A percentile compares a stretch with the other conserved stretches of the same genome.
Conservation (phyloP, 2,329 filamentous ascomycete species). For the Talaromyces sp. region DNA sequence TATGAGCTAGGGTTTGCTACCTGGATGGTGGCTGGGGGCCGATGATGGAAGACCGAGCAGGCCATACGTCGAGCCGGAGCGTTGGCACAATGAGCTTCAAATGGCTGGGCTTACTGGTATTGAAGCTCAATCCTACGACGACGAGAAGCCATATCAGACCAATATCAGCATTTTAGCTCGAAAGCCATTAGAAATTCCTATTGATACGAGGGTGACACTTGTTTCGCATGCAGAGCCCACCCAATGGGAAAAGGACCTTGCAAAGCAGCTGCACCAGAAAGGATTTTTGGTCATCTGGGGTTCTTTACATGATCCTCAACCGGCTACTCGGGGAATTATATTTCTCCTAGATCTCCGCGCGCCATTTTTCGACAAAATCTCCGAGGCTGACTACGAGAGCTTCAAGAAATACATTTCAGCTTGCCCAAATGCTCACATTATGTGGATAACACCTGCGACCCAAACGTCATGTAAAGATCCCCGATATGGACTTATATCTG, state of each 20-base stretch:
- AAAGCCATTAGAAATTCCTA: neutral
- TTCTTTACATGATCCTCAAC: neutral
- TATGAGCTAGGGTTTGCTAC: conserved; percentile 24
- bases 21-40: conserved; percentile 34
- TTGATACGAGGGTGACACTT: neutral
- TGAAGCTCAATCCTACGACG: conserved; percentile 11
- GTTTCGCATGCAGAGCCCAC: neutral
- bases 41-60: conserved; percentile 13
- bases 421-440: neutral
- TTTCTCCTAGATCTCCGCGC: neutral
- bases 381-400: neutral
- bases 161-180: neutral
- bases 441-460: neutral
- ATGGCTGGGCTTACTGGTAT: conserved; percentile 18
- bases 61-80: neutral
- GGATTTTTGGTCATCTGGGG: neutral
- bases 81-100: conserved; percentile 19
- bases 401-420: neutral
- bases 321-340: neutral
- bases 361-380: neutral
- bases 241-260: neutral
- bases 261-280: neutral
- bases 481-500: neutral
- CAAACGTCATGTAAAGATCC: neutral
- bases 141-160: neutral